Conservation (phyloP, 176 grass and related monocot genomes). For the Musa schizocarpa region DNA sequence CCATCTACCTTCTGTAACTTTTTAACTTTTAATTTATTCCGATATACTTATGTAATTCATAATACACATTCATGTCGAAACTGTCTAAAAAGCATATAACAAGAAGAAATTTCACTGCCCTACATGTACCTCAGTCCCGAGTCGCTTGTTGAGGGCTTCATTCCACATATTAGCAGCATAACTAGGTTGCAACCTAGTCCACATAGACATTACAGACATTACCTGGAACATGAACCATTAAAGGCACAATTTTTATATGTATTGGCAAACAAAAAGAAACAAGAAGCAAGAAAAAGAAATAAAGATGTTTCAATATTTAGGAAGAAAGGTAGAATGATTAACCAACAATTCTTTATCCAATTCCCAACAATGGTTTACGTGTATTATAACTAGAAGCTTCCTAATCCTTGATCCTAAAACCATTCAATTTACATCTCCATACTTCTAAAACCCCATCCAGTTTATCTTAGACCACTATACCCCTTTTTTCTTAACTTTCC, state of each 20-base stretch:
- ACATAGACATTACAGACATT: conserved; percentile 96
- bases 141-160: conserved; percentile 94
- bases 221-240: conserved; percentile 43
- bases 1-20: too few relatives aligned
- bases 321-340: neutral
- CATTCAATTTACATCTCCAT: neutral
- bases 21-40: too few relatives aligned
- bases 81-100: neutral
- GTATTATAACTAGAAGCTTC: neutral
- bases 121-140: conserved; percentile 75
- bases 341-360: neutral
- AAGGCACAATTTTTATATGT: conserved; percentile 3
- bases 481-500: too few relatives aligned
- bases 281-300: neutral
- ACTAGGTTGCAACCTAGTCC: conserved; percentile 86
- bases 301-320: neutral
- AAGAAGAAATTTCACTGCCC: neutral
- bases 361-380: neutral
- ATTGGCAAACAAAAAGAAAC: neutral
- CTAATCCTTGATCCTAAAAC: too few relatives aligned
- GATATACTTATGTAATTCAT: neutral
- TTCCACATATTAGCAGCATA: conserved; percentile 99
- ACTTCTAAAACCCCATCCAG: neutral
- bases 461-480: neutral
- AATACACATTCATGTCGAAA: neutral